Evolutionary conservation across 2,329 filamentous ascomycete species (phyloP).

Genomic region (Fusarium albidum): DNA sequence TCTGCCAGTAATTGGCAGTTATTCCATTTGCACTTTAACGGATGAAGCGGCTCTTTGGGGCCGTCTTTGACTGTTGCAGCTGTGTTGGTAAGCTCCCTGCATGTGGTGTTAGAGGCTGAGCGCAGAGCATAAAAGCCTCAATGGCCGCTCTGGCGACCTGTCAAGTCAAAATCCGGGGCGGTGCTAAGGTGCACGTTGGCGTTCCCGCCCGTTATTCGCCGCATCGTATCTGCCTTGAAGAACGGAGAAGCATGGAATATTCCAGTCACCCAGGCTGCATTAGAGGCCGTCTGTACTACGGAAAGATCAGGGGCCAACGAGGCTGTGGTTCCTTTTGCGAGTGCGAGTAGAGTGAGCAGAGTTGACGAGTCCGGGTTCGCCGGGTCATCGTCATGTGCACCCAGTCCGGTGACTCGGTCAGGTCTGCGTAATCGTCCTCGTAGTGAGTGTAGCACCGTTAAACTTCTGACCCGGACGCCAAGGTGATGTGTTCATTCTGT

Average conservation of each 20-base stretch:
- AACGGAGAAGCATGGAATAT: conserved; percentile 25
- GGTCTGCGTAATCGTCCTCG: conserved; percentile 28
- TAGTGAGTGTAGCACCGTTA: no score
- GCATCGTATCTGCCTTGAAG: conserved; percentile 2
- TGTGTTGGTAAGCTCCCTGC: background rate
- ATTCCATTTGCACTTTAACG: no score
- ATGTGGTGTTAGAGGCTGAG: conserved; percentile 1
- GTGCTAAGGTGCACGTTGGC: conserved; percentile 10
- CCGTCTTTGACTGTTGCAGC: background rate
- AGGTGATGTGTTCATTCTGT: conserved; percentile 4
- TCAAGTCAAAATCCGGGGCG: no score
- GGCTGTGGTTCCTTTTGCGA: no score
- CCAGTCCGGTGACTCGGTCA: conserved; percentile 32
- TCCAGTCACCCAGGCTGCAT: conserved; percentile 31
- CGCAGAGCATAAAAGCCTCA: conserved; percentile 8
- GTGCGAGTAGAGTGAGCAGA: no score
- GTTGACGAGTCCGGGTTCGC: background rate
- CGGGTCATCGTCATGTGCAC: conserved; percentile 17
- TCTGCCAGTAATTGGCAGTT: no score
- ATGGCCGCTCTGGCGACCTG: no score
- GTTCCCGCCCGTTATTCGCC: no score
- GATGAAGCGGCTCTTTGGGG: background rate
- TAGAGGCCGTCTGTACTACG: background rate
- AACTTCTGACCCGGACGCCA: no score
- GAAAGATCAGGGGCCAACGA: no score